phyloP scores from a whole-genome alignment of 192 early-diverging fungal genomes.

The Coemansia sp. region DNA sequence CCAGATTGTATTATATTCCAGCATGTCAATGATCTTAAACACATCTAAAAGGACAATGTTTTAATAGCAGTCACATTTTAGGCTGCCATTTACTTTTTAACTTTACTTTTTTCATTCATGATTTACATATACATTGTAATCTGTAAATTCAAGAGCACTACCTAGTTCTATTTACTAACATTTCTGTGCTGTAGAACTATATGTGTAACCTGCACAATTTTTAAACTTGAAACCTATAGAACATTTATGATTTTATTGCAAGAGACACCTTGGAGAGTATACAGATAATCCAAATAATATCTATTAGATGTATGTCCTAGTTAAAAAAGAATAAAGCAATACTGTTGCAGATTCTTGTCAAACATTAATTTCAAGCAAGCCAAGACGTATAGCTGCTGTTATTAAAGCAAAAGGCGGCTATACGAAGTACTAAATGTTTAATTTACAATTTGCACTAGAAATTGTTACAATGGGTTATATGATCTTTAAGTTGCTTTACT shows the following conservation, averaged over 20 bases:
- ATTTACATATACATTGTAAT: no score
- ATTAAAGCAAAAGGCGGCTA: neutral
- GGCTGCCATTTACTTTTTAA: no score
- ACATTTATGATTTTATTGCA: neutral
- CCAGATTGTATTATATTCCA: no score
- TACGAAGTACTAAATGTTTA: neutral
- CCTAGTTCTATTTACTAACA: no score
- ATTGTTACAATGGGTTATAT: neutral
- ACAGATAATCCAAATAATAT: neutral
- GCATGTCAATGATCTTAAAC: no score
- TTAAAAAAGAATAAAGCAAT: neutral
- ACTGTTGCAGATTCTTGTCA: neutral
- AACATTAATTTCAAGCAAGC: neutral
- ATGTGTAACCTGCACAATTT: no score
- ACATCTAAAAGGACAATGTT: no score
- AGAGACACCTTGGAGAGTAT: neutral
- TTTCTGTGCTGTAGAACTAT: neutral
- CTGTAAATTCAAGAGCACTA: no score
- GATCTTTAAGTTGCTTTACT: neutral
- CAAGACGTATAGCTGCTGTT: neutral
- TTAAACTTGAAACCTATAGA: neutral
- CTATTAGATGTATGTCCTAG: neutral
- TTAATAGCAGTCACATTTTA: no score
- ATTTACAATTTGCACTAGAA: neutral
- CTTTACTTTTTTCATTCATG: no score